A percentile compares a stretch with the other conserved stretches of the same genome.
phyloP scores from a whole-genome alignment of 1,139 yeast genomes.

The Kodamaea derodonti region DNA sequence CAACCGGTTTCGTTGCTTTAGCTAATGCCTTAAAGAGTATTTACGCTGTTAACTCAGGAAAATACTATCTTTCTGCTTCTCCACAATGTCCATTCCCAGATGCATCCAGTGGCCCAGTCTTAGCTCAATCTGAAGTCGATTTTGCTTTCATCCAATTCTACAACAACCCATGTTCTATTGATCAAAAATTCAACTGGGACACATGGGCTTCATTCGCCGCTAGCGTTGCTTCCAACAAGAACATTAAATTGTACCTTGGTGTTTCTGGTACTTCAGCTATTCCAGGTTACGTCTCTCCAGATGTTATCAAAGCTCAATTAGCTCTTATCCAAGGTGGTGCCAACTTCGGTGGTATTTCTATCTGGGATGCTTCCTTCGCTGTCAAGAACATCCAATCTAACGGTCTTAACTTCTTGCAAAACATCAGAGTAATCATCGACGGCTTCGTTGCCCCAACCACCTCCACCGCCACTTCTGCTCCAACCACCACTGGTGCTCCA shows the following conservation, averaged over 20 bases:
- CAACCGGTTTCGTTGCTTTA: conserved; percentile 12
- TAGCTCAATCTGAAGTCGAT: conserved; percentile 11
- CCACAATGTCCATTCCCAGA: conserved; percentile 19
- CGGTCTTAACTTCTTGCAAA: conserved; percentile 15
- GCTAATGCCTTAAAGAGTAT: conserved; percentile 10
- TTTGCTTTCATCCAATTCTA: conserved; percentile 19
- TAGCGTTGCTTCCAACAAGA: conserved; percentile 11
- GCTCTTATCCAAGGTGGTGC: conserved; percentile 13
- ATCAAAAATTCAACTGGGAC: conserved; percentile 14
- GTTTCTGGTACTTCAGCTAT: conserved; percentile 15
- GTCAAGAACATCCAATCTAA: conserved; percentile 1
- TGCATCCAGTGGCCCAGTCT: conserved; percentile 11
- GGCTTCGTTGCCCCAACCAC: conserved; percentile 16
- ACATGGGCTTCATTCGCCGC: conserved; percentile 14
- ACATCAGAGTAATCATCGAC: conserved; percentile 20
- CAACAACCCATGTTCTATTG: conserved; percentile 17
- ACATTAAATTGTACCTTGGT: conserved; percentile 15
- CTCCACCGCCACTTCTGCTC: background rate
- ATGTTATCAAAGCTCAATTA: conserved; percentile 12
- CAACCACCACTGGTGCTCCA: background rate
- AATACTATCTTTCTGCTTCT: conserved; percentile 16
- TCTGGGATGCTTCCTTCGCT: conserved; percentile 27
- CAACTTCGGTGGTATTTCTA: conserved; percentile 24
- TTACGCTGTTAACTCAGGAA: conserved; percentile 8
- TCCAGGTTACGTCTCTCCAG: conserved; percentile 16